Evolutionary conservation across 176 grass and related monocot genomes (phyloP), one percentile per base, ranked within the genome.

Genomic region (Poa annua): DNA sequence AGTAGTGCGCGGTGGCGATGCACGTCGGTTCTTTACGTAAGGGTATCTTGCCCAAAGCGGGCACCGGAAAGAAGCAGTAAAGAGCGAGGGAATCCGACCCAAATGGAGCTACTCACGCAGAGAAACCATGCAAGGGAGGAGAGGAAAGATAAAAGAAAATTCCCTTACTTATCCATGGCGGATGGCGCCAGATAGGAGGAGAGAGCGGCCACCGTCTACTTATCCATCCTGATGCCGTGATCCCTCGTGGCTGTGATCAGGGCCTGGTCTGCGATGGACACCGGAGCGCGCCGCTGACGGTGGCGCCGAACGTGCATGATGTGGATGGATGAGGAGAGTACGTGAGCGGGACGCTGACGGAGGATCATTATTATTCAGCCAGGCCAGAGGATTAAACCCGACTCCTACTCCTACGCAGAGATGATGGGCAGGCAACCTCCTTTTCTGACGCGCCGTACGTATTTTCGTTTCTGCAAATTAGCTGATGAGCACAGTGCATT

Each of bases 51-150:
- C n/a, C n/a, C n/a, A n/a, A n/a, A n/a, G n/a, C n/a, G n/a, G n/a
- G n/a, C n/a, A n/a, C n/a, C n/a, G n/a, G n/a, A n/a, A n/a, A n/a
- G n/a, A n/a, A 44, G 42, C 42, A 48, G 45, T 33, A 74, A 74
- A 80, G 86, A 33, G 6, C 21, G 8, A 44, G 75, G 63, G 82
- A 76, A 81, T 89, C 87, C 77, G 17, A 20, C 72, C 77, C 62
- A 45, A 54, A 89, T 73, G 60, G 76, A 85, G 63, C n/a, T n/a
- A n/a, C n/a, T 2, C 2, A 49, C 19, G 65, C 51, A 75, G 77
- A 11, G 44, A 13, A 55, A 51, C 71, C 19, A 42, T 50, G 38
- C 8, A 81, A 70, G 79, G 39, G 29, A 56, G 36, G 7, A 44
- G 6, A 44, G 22, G 21, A 7, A 17, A 35, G 47, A 55, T 24